These are phyloP conservation scores for Suhomyces kilbournensis DNA, from an alignment of 805 yeast species.

Conservation along the genomic window DNA sequence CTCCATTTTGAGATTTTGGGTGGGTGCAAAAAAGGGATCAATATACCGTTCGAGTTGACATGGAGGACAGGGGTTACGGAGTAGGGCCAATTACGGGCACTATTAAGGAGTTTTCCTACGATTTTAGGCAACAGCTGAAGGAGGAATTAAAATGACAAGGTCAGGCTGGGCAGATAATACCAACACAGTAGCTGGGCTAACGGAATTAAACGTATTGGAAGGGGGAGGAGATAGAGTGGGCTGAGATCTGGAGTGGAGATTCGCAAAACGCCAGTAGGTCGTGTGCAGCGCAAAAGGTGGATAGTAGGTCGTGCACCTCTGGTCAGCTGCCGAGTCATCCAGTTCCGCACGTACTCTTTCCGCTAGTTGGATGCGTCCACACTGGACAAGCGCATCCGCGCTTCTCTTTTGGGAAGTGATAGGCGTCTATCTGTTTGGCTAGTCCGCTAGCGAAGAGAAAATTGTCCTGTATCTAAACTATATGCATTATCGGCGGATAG, in stretches of 20 bases:
- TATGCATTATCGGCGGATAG: not conserved
- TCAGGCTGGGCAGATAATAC: not conserved
- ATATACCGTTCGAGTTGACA: not conserved
- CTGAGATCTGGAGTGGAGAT: not conserved
- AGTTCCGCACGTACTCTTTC: not conserved
- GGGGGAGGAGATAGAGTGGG: not conserved
- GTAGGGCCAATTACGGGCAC: not conserved
- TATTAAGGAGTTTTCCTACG: not conserved
- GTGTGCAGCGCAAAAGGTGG: not conserved
- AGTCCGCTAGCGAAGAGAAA: not conserved
- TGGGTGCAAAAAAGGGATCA: not conserved
- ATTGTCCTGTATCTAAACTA: not conserved
- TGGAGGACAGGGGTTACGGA: not conserved
- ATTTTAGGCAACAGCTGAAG: not conserved
- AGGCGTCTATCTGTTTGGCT: not conserved
- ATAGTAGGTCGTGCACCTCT: not conserved
- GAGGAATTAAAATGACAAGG: not conserved
- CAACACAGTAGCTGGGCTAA: not conserved
- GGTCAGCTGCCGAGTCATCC: not conserved
- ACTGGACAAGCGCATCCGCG: not conserved
- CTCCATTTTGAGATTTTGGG: not conserved
- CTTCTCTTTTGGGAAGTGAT: not conserved
- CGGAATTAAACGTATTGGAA: not conserved
- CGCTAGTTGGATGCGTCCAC: not conserved
- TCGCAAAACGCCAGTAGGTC: not conserved